Evolutionary conservation across 495 filamentous ascomycete genomes (phyloP).

Genomic region (Glonium stellatum): DNA sequence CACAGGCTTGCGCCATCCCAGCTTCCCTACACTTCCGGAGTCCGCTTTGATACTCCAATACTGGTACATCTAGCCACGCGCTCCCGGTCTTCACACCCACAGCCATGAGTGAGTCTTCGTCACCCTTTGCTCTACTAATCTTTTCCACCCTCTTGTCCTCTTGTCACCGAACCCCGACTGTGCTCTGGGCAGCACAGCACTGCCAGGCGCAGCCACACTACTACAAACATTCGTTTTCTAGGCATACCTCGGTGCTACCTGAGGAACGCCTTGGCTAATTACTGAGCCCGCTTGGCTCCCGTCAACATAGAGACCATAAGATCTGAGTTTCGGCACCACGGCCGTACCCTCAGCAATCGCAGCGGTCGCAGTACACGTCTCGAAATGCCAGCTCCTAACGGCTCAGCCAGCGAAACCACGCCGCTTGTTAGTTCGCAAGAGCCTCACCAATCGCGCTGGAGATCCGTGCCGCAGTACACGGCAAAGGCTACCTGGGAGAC

Average conservation of each 20-base stretch:
- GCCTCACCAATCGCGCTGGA: slow-evolving; percentile 41
- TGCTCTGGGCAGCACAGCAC: slow-evolving; percentile 1
- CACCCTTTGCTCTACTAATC: background rate
- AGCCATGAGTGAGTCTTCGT: slow-evolving; percentile 7
- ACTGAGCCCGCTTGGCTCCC: background rate
- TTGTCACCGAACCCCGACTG: background rate
- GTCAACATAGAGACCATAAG: background rate
- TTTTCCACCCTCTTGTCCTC: too few species aligned
- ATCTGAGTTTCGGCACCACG: background rate
- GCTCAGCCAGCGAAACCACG: slow-evolving; percentile 9
- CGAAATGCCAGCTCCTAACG: slow-evolving; percentile 3
- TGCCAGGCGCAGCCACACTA: slow-evolving; percentile 1
- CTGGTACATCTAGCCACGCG: background rate
- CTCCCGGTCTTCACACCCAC: background rate
- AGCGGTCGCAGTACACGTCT: background rate
- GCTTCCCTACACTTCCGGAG: background rate
- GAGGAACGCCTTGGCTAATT: background rate
- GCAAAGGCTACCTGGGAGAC: slow-evolving; percentile 47
- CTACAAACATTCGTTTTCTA: background rate
- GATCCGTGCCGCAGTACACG: slow-evolving; percentile 50
- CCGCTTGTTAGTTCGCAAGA: slow-evolving; percentile 5
- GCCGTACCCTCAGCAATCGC: background rate
- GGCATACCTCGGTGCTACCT: background rate
- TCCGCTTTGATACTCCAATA: background rate
- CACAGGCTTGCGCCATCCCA: background rate